Conservation (phyloP, 1,284 basidiomycete genomes). For the Microstroma glucosiphilum region DNA sequence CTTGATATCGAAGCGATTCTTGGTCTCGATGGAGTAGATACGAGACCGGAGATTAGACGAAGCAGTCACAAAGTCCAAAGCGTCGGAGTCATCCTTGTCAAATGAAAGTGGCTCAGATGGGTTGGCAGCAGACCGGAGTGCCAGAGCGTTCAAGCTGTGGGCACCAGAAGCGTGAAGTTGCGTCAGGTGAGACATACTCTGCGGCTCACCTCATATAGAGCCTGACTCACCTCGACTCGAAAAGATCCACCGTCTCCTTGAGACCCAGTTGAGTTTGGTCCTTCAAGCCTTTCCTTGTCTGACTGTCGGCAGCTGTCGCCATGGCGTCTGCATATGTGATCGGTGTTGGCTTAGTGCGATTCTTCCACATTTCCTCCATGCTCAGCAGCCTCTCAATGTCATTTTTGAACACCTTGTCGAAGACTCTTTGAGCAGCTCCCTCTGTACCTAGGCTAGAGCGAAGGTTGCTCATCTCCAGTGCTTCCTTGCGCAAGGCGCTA, state of each 20-base stretch:
- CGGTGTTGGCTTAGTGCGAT: constrained; percentile 73
- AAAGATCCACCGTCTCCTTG: constrained; percentile 36
- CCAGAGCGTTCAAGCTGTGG: constrained; percentile 67
- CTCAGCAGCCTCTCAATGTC: constrained; percentile 82
- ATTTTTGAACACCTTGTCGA: constrained; percentile 82
- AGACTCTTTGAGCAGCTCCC: constrained; percentile 63
- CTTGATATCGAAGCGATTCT: constrained; percentile 97
- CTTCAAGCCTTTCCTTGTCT: constrained; percentile 7
- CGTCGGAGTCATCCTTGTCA: constrained; percentile 97
- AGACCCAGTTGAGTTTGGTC: constrained; percentile 41
- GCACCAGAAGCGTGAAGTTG: too few species aligned
- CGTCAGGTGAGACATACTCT: too few species aligned
- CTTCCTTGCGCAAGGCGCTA: constrained; percentile 78
- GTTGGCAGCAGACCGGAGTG: constrained; percentile 65
- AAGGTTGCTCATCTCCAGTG: constrained; percentile 75
- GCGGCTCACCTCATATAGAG: background rate
- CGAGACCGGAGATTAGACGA: constrained; percentile 84
- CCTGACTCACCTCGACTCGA: constrained; percentile 19
- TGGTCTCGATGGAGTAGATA: constrained; percentile 76
- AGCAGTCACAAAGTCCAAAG: constrained; percentile 91
- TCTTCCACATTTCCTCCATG: constrained; percentile 98
- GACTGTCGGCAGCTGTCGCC: constrained; percentile 57
- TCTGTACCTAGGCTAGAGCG: constrained; percentile 54
- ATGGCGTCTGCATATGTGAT: constrained; percentile 74
- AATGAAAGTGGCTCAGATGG: constrained; percentile 69